Conservation (phyloP, 2,329 filamentous ascomycete genomes). For the Phaeosphaeriaceae sp. region DNA sequence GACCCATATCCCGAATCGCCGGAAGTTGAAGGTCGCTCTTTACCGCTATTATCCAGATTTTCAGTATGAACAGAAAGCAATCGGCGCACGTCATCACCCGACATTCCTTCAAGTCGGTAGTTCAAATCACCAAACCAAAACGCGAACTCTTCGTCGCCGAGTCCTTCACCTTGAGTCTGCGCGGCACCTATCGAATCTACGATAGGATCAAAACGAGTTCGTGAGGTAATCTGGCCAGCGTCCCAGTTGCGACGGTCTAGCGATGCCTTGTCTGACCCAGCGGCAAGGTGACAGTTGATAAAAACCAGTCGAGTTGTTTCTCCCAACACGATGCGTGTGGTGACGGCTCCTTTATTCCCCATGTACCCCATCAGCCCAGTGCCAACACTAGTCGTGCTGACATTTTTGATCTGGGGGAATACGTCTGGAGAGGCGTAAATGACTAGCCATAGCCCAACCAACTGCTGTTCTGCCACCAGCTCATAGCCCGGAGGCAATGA, state of each 20-base stretch:
- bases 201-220: conserved; percentile 80
- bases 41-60: conserved; percentile 60
- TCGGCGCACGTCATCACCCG: conserved; percentile 86
- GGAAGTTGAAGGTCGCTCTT: conserved; percentile 23
- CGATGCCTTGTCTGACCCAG: conserved; percentile 77
- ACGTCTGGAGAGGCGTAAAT: conserved; percentile 84
- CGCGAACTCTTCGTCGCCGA: conserved; percentile 90
- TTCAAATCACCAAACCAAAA: conserved; percentile 99
- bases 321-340: conserved; percentile 80
- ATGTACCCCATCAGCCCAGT: conserved; percentile 92
- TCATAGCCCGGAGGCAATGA: conserved; percentile 79
- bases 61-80: conserved; percentile 83
- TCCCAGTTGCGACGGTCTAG: conserved; percentile 92
- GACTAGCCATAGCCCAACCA: conserved; percentile 83
- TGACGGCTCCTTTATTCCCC: conserved; percentile 93
- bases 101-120: conserved; percentile 86
- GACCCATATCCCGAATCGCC: conserved; percentile 26
- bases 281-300: conserved; percentile 89
- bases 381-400: conserved; percentile 82
- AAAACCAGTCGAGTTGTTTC: conserved; percentile 91
- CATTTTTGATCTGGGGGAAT: conserved; percentile 74
- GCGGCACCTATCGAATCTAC: conserved; percentile 68
- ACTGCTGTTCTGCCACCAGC: conserved; percentile 79
- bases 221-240: conserved; percentile 74
- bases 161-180: conserved; percentile 64